phyloP scores from a whole-genome alignment of 352 stramenopile genomes.

The Phytopythium aichiense region DNA sequence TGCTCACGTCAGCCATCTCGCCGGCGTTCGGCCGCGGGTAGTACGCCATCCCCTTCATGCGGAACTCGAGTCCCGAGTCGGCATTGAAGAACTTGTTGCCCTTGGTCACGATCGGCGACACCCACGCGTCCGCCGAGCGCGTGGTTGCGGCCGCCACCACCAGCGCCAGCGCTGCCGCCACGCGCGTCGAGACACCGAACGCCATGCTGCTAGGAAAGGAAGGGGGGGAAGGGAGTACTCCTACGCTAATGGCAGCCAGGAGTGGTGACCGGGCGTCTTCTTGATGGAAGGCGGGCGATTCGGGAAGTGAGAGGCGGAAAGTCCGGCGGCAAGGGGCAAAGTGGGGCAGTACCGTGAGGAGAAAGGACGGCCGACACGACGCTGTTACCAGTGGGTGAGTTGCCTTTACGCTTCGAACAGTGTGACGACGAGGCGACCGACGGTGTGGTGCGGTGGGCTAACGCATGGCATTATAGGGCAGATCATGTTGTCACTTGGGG shows the following conservation, averaged over 20 bases:
- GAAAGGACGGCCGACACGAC: background rate
- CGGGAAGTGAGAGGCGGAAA: background rate
- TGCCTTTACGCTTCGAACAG: background rate
- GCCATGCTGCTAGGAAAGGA: background rate
- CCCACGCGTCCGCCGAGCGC: constrained; percentile 29
- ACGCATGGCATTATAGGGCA: too few relatives aligned
- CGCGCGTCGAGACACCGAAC: constrained; percentile 3
- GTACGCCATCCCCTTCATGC: constrained; percentile 69
- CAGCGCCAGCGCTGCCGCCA: background rate
- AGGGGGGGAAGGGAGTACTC: background rate
- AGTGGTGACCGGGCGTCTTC: background rate
- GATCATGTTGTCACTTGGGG: too few relatives aligned
- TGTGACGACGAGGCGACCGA: background rate
- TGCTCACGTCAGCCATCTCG: constrained; percentile 39
- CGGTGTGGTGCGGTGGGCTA: too few relatives aligned
- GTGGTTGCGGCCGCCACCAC: background rate
- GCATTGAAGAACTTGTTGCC: constrained; percentile 88
- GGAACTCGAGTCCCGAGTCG: constrained; percentile 54
- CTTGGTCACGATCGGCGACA: constrained; percentile 42
- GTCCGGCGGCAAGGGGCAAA: background rate
- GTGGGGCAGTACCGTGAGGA: background rate
- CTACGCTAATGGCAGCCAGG: background rate
- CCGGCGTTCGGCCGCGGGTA: constrained; percentile 63
- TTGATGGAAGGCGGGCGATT: background rate
- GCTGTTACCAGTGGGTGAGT: background rate